Conservation (phyloP, 1,284 basidiomycete genomes). For the Puccinia sorghi region DNA sequence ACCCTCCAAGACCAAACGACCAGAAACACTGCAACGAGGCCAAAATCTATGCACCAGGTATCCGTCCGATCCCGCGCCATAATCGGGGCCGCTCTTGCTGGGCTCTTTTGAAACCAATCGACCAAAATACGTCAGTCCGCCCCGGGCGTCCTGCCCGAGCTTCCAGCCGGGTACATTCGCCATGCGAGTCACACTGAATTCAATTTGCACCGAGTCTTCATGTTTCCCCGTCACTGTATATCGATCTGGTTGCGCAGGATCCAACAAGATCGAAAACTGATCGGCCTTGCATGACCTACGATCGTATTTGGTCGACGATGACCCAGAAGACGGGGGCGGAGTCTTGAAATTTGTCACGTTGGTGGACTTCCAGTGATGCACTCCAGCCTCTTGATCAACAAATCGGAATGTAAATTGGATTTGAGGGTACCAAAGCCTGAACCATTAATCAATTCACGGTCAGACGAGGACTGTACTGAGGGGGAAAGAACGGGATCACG, state of each 20-base stretch:
- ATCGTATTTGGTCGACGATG: conserved; percentile 62
- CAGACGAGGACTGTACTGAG: neutral
- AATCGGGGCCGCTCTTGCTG: conserved; percentile 62
- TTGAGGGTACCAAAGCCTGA: conserved; percentile 84
- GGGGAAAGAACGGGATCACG: neutral
- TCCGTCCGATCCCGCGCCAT: conserved; percentile 64
- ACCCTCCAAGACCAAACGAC: conserved; percentile 74
- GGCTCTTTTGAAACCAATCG: conserved; percentile 54
- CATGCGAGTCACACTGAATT: conserved; percentile 72
- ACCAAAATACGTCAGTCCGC: conserved; percentile 90
- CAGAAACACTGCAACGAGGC: conserved; percentile 70
- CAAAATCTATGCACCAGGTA: conserved; percentile 91
- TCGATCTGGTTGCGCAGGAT: conserved; percentile 67
- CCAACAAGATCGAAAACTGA: conserved; percentile 68
- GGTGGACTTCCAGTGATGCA: conserved; percentile 82
- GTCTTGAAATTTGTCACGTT: conserved; percentile 82
- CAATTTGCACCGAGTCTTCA: conserved; percentile 76
- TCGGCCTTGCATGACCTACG: conserved; percentile 87
- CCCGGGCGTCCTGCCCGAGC: conserved; percentile 79
- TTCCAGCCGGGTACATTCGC: conserved; percentile 82
- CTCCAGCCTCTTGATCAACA: conserved; percentile 75
- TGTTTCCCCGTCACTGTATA: conserved; percentile 82
- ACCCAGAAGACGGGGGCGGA: conserved; percentile 65
- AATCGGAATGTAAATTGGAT: conserved; percentile 95
- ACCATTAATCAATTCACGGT: conserved; percentile 1